A percentile compares a stretch with the other conserved stretches of the same genome.
Conservation (phyloP, 768 basidiomycete species). For the Pulveroboletus ravenelii region DNA sequence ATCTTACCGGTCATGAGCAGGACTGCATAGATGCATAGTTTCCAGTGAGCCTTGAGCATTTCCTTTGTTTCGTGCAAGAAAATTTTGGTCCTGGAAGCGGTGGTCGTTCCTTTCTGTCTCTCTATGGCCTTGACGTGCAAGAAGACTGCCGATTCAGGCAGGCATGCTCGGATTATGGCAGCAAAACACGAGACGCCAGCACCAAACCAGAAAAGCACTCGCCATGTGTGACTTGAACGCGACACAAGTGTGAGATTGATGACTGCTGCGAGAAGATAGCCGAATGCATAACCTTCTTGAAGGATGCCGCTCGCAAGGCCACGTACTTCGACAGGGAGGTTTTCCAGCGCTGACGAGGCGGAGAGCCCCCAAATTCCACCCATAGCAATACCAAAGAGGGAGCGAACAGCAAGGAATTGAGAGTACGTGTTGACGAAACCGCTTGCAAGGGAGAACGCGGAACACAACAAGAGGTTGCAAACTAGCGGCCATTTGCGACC, state of each 20-base stretch:
- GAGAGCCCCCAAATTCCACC: slow-evolving; percentile 88
- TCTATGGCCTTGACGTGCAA: slow-evolving; percentile 56
- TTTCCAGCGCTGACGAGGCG: slow-evolving; percentile 80
- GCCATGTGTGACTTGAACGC: slow-evolving; percentile 46
- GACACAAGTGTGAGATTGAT: slow-evolving; percentile 66
- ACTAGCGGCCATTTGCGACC: slow-evolving; percentile 95
- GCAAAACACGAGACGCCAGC: slow-evolving; percentile 67
- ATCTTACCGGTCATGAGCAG: slow-evolving; percentile 63
- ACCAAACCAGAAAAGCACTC: slow-evolving; percentile 77
- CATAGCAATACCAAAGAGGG: slow-evolving; percentile 85
- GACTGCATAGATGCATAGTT: slow-evolving; percentile 77
- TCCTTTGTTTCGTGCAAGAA: slow-evolving; percentile 69
- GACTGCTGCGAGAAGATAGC: slow-evolving; percentile 79
- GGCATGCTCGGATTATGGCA: slow-evolving; percentile 55
- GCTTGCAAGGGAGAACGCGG: slow-evolving; percentile 69
- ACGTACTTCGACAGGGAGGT: slow-evolving; percentile 80
- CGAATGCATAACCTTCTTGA: slow-evolving; percentile 86
- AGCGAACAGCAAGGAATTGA: slow-evolving; percentile 77
- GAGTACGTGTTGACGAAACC: slow-evolving; percentile 77
- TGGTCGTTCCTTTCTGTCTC: slow-evolving; percentile 34
- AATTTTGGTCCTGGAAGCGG: slow-evolving; percentile 52
- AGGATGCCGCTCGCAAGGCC: slow-evolving; percentile 82
- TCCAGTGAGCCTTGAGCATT: slow-evolving; percentile 83
- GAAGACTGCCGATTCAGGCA: slow-evolving; percentile 82
- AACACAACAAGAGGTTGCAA: slow-evolving; percentile 64